Evolutionary conservation across 1,139 yeast genomes (phyloP), one percentile per base, ranked within the genome.

Genomic region (Yamadazyma siamensis): DNA sequence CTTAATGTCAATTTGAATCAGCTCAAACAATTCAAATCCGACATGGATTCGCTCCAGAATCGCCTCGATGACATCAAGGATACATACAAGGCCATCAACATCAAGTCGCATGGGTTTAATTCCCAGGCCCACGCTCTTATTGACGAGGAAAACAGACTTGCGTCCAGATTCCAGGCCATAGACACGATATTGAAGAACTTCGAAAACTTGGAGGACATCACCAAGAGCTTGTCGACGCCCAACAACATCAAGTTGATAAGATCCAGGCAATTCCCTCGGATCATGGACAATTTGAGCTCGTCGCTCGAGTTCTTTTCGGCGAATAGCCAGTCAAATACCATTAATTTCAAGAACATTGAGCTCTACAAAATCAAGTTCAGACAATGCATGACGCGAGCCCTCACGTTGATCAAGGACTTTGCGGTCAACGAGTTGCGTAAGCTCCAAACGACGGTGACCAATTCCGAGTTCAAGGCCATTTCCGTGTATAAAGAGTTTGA

Each of bases 321-420:
- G 7, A 68, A 65, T 40, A 62, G 71, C 2, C 29, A 32, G 6
- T 24, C 32, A 12, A 31, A 27, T 13, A 32, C 21, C 11, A 26
- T 34, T 14, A 66, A 71, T 23, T 82, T 82, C 47, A 78, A 73
- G 48, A 95, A 88, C 36, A 65, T 78, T 12, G 94, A 81, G 21
- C 50, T 76, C 4, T 88, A 86, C 53, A 72, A 72, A 26, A 75
- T 80, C 42, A 70, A 91, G 38, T 86, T 85, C 56, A 73, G 87
- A 38, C 95, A 86, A 46, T 86, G 96, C 49, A 71, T 88, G 74
- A 80, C 94, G 1, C 71, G 96, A 37, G 80, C 95, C 0, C 66
- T 88, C 34, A 78, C 94, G 0, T 63, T 91, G 41, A 75, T 87
- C 14, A 74, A 81, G 41, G 84, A 81, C 44, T 85, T 78, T 49